Conservation (phyloP, 768 basidiomycete genomes). For the Suillus occidentalis region DNA sequence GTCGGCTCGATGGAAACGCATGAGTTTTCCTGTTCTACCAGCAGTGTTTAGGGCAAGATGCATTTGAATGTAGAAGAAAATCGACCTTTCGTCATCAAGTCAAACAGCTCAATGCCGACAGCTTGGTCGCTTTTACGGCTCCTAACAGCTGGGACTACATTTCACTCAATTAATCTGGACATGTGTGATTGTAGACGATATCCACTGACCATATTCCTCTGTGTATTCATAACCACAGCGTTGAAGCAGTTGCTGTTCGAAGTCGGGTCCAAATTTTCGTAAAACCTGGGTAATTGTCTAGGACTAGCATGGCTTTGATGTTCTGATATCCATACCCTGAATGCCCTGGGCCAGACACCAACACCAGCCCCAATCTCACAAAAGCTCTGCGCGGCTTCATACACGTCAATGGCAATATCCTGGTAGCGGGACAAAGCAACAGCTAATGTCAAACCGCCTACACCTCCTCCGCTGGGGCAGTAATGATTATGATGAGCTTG, state of each 20-base stretch:
- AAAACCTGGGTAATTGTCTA: conserved; percentile 18
- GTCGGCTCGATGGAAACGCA: conserved; percentile 64
- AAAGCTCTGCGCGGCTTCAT: conserved; percentile 50
- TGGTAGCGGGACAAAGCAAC: conserved; percentile 39
- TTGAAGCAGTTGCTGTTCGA: conserved; percentile 19
- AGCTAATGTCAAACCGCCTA: conserved; percentile 41
- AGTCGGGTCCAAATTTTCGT: conserved; percentile 17
- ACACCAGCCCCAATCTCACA: conserved; percentile 63
- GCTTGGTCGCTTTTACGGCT: conserved; percentile 64
- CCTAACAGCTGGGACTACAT: conserved; percentile 49
- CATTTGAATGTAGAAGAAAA: background rate
- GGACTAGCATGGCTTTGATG: background rate
- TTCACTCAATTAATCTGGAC: conserved; percentile 1
- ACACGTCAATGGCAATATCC: conserved; percentile 57
- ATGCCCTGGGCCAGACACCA: conserved; percentile 41
- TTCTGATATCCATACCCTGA: conserved; percentile 21
- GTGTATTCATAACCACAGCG: conserved; percentile 21
- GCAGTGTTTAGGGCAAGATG: conserved; percentile 1
- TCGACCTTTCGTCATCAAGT: conserved; percentile 59
- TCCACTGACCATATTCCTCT: conserved; percentile 22
- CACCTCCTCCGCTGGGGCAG: conserved; percentile 39
- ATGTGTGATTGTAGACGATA: background rate
- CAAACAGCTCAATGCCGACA: conserved; percentile 53
- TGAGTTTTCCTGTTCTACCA: conserved; percentile 41
- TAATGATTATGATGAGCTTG: background rate